Conservation (phyloP, 164 flowering plant genomes). For the Cinnamomum micranthum region DNA sequence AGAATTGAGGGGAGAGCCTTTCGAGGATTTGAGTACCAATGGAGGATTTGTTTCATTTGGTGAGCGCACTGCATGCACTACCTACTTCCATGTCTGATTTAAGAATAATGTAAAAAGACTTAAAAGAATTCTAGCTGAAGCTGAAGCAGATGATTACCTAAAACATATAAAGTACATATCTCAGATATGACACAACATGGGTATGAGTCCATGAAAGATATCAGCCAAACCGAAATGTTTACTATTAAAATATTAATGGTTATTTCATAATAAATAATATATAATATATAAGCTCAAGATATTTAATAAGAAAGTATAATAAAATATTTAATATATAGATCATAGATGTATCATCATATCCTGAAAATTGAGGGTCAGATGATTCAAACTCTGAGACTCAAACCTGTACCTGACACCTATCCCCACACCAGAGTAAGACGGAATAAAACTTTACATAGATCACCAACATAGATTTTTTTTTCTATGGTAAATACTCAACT, state of each 20-base stretch:
- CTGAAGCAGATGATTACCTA: neutral
- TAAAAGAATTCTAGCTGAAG: too few species aligned
- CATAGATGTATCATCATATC: neutral
- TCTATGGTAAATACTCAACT: too few species aligned
- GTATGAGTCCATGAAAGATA: neutral
- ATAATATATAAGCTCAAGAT: neutral
- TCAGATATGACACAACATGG: neutral
- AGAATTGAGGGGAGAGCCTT: conserved; percentile 71
- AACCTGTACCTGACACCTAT: neutral
- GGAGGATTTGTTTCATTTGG: conserved; percentile 91
- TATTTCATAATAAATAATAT: too few species aligned
- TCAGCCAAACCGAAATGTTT: neutral
- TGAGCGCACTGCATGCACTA: conserved; percentile 15
- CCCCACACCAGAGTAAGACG: neutral
- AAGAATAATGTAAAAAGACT: neutral
- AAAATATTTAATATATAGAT: too few species aligned
- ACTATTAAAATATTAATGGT: neutral
- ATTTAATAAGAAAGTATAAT: neutral
- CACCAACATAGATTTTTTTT: too few species aligned
- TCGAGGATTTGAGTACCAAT: conserved; percentile 76
- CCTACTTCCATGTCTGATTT: neutral
- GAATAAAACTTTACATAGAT: too few species aligned
- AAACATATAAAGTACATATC: neutral
- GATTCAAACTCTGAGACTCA: neutral
- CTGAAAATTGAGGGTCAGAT: neutral